These are phyloP conservation scores for Zygoascus biomembranicola DNA, from an alignment of 805 yeast species.

Conservation along the genomic window DNA sequence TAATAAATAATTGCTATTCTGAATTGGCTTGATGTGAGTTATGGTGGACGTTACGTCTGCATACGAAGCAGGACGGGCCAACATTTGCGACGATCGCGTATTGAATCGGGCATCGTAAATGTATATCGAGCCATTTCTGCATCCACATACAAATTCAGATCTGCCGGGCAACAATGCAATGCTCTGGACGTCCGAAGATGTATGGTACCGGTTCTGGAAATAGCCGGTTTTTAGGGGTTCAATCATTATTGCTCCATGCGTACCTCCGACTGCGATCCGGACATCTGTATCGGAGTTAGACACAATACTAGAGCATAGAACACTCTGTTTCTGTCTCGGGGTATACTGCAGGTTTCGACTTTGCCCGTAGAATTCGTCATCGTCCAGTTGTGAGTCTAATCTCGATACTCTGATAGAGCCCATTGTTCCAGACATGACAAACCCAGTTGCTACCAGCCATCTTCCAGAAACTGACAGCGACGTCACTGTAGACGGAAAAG, in stretches of 20 bases:
- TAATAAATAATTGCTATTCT: constrained; percentile 9
- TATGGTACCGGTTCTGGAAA: constrained; percentile 3
- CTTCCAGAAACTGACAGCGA: background rate
- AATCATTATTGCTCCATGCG: constrained; percentile 1
- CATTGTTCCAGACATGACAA: background rate
- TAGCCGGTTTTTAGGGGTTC: constrained; percentile 8
- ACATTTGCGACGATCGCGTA: constrained; percentile 1
- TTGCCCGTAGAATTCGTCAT: background rate
- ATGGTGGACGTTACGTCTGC: constrained; percentile 15
- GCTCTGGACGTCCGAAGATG: constrained; percentile 9
- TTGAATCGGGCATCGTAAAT: constrained; percentile 10
- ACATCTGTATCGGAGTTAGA: background rate
- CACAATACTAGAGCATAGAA: background rate
- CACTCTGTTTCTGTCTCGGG: background rate
- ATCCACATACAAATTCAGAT: constrained; percentile 11
- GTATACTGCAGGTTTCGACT: background rate
- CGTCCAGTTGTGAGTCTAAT: background rate
- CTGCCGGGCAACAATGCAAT: background rate
- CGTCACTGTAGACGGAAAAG: background rate
- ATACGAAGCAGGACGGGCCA: constrained; percentile 2
- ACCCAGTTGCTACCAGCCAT: background rate
- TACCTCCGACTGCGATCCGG: constrained; percentile 5
- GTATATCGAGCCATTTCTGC: constrained; percentile 12
- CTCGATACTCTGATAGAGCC: background rate
- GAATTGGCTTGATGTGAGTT: constrained; percentile 15